Evolutionary conservation across 2,329 filamentous ascomycete species (phyloP).

Genomic region (Botrytis paeoniae): DNA sequence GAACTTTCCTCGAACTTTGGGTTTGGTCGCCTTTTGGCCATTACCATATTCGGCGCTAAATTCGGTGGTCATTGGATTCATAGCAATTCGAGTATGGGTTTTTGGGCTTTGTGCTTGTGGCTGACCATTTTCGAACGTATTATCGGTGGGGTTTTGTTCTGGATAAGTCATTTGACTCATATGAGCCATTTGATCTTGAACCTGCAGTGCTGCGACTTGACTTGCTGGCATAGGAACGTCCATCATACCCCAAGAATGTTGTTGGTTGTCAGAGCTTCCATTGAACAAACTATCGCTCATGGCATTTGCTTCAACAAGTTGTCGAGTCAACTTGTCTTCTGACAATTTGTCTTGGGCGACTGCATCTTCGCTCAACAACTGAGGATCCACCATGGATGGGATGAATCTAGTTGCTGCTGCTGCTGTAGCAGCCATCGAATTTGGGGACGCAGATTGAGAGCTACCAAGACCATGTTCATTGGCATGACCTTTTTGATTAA

Average conservation of each 20-base stretch:
- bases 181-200: slow-evolving; percentile 15
- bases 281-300: slow-evolving; percentile 27
- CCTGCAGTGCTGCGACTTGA: slow-evolving; percentile 10
- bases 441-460: slow-evolving; percentile 33
- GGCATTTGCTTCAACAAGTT: slow-evolving; percentile 29
- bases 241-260: slow-evolving; percentile 34
- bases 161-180: slow-evolving; percentile 26
- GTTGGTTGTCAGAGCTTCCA: slow-evolving; percentile 24
- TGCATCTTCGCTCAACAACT: slow-evolving; percentile 34
- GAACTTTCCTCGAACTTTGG: slow-evolving; percentile 56
- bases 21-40: slow-evolving; percentile 32
- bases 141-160: slow-evolving; percentile 25
- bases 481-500: not conserved
- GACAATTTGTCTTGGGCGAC: slow-evolving; percentile 24
- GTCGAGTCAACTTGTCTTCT: slow-evolving; percentile 29
- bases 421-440: slow-evolving; percentile 34
- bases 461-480: not conserved
- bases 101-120: slow-evolving; percentile 12
- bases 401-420: slow-evolving; percentile 34
- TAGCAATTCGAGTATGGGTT: slow-evolving; percentile 29
- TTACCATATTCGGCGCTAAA: slow-evolving; percentile 38
- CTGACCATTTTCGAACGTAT: slow-evolving; percentile 16
- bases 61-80: slow-evolving; percentile 34
- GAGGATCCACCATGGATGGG: slow-evolving; percentile 38
- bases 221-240: slow-evolving; percentile 21